Evolutionary conservation across 768 basidiomycete genomes (phyloP).

Genomic region (Mycena maculata): DNA sequence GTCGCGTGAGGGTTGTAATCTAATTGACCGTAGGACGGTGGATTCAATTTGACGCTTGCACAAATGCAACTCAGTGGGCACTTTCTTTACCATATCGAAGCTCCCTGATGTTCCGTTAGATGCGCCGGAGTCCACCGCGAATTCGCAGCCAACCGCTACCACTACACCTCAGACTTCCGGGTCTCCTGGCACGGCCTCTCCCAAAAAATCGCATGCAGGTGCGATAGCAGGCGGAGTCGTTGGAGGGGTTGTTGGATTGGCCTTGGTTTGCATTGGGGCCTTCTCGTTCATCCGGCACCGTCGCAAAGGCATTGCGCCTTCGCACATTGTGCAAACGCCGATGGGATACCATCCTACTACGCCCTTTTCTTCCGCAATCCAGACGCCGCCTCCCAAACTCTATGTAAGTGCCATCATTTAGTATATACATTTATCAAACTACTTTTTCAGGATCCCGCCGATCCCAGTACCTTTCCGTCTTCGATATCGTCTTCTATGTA

Average conservation of each 20-base stretch:
- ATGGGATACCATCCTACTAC: conserved; percentile 39
- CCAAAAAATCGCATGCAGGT: conserved; percentile 50
- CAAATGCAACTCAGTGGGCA: conserved; percentile 40
- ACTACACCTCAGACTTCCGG: conserved; percentile 14
- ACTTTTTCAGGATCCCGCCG: conserved; percentile 33
- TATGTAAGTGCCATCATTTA: conserved; percentile 50
- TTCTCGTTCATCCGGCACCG: conserved; percentile 48
- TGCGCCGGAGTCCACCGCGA: conserved; percentile 50
- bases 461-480: conserved; percentile 56
- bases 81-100: background rate
- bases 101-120: conserved; percentile 26
- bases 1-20: background rate
- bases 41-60: conserved; percentile 49
- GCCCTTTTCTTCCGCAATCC: conserved; percentile 36
- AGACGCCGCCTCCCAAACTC: conserved; percentile 47
- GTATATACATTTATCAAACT: conserved; percentile 39
- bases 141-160: conserved; percentile 39
- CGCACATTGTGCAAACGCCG: conserved; percentile 33
- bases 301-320: conserved; percentile 37
- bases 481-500: conserved; percentile 29
- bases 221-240: conserved; percentile 76
- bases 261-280: conserved; percentile 50
- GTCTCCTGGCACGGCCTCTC: conserved; percentile 9
- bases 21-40: conserved; percentile 39
- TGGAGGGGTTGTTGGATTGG: conserved; percentile 62